Evolutionary conservation across 1,284 basidiomycete genomes (phyloP), one percentile per base, ranked within the genome.

Genomic region (Ustilago sp.): DNA sequence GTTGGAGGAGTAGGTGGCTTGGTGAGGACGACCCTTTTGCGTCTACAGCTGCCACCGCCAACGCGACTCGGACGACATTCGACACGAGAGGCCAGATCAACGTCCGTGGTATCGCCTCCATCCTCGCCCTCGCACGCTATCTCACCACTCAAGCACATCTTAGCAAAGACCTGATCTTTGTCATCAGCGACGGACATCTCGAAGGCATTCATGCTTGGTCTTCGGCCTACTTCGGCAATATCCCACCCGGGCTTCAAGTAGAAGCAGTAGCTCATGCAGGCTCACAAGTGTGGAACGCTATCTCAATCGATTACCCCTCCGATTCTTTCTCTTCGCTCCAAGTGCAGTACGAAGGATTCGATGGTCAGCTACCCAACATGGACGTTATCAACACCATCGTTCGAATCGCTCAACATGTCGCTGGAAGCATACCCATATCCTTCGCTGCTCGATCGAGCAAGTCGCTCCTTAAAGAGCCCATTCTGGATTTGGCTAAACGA

Each of bases 291-390:
- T 99, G 97, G 97, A 96, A 93, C 2, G 94, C 94, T 7, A 87
- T 99, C 41, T 93, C 93, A 78, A 90, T 99, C 65, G 97, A 99
- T 86, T 99, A 98, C 85, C 94, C 95, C 1, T 93, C 93, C 1
- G 96, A 99, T 86, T 98, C 95, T 0, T 98, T 98, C 87, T 94
- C 93, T 12, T 93, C 96, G 82, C 88, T 99, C 2, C 94, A 94
- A 3, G 87, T 98, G 12, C 96, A 94, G 87, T 94, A 93, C 86
- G 96, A 99, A 89, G 97, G 96, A 8, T 88, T 94, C 6, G 96
- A 98, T 85, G 96, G 95, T 4, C 92, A 94, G 35, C 88, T 98
- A 51, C 95, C 97, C 0, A 99, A 99, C 83, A 94, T 98, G 87
- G 96, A 99, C 86, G 89, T 97, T 1, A 87, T 98, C 79, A 97